Evolutionary conservation across 2,329 filamentous ascomycete genomes (phyloP).

Genomic region (Arthrinium phaeospermum): DNA sequence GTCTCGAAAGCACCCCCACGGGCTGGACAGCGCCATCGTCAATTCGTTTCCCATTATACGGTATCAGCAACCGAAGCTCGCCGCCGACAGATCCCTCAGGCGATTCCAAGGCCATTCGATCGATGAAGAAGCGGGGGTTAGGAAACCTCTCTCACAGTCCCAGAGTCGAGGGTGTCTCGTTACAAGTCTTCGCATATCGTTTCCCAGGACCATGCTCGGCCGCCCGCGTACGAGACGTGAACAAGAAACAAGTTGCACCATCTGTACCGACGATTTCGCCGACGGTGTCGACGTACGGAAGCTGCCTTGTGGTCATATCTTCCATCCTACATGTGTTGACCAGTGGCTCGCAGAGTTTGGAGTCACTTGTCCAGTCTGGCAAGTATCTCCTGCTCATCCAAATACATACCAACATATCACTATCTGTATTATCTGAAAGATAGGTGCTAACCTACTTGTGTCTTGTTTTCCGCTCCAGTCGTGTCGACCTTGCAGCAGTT

Average conservation of each 20-base stretch:
- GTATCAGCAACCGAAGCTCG: not conserved
- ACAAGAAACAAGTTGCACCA: constrained; percentile 13
- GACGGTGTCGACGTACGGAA: constrained; percentile 12
- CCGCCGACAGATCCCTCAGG: not conserved
- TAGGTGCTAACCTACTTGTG: not conserved
- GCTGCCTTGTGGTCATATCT: constrained; percentile 23
- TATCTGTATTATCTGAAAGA: too few relatives aligned
- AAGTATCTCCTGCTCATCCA: not conserved
- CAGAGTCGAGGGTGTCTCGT: not conserved
- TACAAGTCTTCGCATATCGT: not conserved
- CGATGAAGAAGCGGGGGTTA: not conserved
- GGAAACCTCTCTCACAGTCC: too few relatives aligned
- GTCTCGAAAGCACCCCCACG: not conserved
- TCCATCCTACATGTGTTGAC: constrained; percentile 22
- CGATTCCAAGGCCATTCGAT: not conserved
- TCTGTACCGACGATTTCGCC: constrained; percentile 20
- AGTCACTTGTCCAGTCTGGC: constrained; percentile 24
- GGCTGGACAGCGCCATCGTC: not conserved
- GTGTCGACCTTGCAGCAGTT: not conserved
- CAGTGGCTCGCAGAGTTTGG: constrained; percentile 25
- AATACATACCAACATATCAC: not conserved
- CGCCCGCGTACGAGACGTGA: not conserved
- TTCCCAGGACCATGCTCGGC: not conserved
- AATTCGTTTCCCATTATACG: not conserved
- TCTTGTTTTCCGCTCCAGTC: not conserved